Base-by-base conservation (phyloP, 176 grass and related monocot genomes). In the Zizania latifolia region DNA sequence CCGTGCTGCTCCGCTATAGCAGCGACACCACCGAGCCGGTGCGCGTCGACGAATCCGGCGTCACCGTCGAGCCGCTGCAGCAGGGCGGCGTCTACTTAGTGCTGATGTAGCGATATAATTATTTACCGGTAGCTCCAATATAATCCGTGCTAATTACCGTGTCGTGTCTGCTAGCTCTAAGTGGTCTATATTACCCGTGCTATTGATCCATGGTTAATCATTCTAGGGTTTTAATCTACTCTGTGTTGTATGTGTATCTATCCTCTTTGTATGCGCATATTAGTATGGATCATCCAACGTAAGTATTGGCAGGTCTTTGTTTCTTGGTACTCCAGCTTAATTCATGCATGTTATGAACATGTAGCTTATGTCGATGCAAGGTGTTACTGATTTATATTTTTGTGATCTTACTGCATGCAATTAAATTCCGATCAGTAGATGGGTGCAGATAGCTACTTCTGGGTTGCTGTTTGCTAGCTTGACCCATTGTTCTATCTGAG, bases 51-150 rank as follows among this genome's bases (percentile, higher is more conserved):
- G 77, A 54, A 29, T 77, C 77, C 8, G 89, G 89, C 6, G 45
- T 77, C 77, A 92, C 89, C 35, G 37, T 88, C 36, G 67, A 92
- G 63, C 85, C 85, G 68, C 89, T 92, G 41, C 85, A 85, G 70
- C 73, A 82, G 5, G 82, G 78, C 3, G 82, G 31, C n/a, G 65
- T 81, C 61, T 92, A 92, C 78, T 85, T 74, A 37, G 44, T 88
- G 73, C 68, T 87, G 6, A 32, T 82, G 23, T 87, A 66, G 32
- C 10, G 0, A 19, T 14, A n/a, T n/a, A 19, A 51, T 6, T 2
- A 17, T n/a, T 51, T 51, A 4, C 19, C 19, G 6, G 4, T 6
- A 36, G 4, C 34, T 36, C 6, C 34, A 36, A 36, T 36, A 36
- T 36, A n/a, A n/a, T n/a, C n/a, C n/a, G n/a, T n/a, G n/a, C n/a